Conservation (phyloP, 148 eudicot species). For the Rhododendron ferrugineum region DNA sequence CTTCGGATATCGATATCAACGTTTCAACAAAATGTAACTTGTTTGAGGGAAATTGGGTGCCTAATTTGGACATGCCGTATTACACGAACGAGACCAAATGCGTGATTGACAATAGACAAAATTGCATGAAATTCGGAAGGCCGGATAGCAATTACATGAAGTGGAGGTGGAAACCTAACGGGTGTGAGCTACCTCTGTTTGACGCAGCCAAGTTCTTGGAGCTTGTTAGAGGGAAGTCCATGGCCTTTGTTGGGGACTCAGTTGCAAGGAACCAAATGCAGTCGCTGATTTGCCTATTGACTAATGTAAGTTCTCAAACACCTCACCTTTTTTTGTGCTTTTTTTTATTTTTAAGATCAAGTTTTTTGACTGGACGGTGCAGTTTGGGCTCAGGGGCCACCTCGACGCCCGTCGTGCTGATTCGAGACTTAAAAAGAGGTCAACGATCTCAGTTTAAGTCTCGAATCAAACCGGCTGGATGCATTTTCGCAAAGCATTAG, state of each 20-base stretch:
- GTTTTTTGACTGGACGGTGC: too few species aligned
- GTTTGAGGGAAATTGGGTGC: constrained; percentile 45
- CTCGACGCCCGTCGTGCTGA: too few species aligned
- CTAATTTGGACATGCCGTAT: constrained; percentile 20
- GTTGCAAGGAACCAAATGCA: constrained; percentile 51
- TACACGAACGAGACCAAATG: constrained; percentile 34
- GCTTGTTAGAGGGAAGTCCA: constrained; percentile 29
- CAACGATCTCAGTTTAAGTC: too few species aligned
- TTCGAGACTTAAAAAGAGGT: too few species aligned
- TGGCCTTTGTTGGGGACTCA: constrained; percentile 55
- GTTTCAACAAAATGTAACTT: constrained; percentile 21
- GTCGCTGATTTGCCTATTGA: constrained; percentile 38
- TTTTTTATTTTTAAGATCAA: background rate
- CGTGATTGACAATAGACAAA: constrained; percentile 24
- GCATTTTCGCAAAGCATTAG: too few species aligned
- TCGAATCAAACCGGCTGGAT: too few species aligned
- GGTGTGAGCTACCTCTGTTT: constrained; percentile 36
- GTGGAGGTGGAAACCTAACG: constrained; percentile 53
- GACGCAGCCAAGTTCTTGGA: constrained; percentile 29
- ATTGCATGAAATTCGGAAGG: constrained; percentile 49
- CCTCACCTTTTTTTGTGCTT: background rate
- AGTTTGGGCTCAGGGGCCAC: too few species aligned
- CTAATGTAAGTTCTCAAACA: constrained; percentile 31
- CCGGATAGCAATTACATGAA: constrained; percentile 31
- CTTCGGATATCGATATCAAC: background rate